Evolutionary conservation across 140 eudicot genomes (phyloP), one percentile per base, ranked within the genome.

Genomic region (Oenanthe javanica): DNA sequence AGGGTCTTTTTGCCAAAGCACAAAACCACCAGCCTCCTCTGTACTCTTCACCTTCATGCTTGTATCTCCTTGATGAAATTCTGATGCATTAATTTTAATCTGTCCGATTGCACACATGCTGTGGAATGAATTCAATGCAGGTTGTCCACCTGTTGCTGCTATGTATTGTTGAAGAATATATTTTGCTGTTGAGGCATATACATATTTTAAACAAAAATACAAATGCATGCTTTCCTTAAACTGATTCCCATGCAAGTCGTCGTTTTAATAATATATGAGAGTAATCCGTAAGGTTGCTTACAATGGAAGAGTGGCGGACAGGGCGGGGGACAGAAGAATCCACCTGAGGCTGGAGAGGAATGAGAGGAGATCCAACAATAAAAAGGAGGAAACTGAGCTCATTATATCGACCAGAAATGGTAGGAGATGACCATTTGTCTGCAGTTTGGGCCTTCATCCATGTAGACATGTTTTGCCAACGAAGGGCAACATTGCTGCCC

Each of bases 371-470:
- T 49, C 99, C 99, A 25, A 96, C 83, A 15, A 88, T 79, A 85
- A 82, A 86, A n/a, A 96, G 92, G 71, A 96, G 89, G 82, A 95
- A 95, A 50, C 89, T 91, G 38, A 95, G 93, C 85, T 92, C 99
- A 70, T 95, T 92, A 79, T 92, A 87, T 14, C 97, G 90, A 8
- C 87, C 91, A 2, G 93, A 89, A 46, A 95, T 87, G 18, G 85
- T 63, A 0, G 97, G 97, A 16, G 95, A 89, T 1, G 93, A 82
- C 92, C 90, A 92, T 86, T 95, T 95, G 27, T 92, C 97, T 0
- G 79, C 27, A 2, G 97, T 90, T 72, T 95, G 99, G 45, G 97
- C 99, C 79, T 87, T 95, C 99, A 95, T 92, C 99, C 99, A 92
- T 18, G 93, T 85, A 8, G 97, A 89, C 98, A 93, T 89, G 75